Conservation (phyloP, 2,329 filamentous ascomycete genomes). For the Botrytis elliptica region DNA sequence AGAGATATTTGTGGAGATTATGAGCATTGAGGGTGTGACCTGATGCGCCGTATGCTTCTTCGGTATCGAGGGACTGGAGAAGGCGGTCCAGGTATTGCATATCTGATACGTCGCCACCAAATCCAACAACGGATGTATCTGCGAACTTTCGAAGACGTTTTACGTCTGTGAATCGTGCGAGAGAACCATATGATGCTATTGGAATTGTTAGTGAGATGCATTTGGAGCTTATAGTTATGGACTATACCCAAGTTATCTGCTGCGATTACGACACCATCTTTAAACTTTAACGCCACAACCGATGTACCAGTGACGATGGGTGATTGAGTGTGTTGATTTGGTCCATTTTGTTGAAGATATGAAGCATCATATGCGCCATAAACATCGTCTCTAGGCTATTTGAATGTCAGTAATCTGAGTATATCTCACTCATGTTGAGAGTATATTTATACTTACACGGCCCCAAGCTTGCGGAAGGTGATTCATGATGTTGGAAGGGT, state of each 20-base stretch:
- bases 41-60: conserved; percentile 72
- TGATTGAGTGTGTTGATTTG: conserved; percentile 83
- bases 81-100: conserved; percentile 98
- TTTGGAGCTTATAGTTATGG: not conserved
- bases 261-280: conserved; percentile 92
- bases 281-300: conserved; percentile 92
- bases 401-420: conserved; percentile 40
- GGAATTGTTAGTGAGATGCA: conserved; percentile 23
- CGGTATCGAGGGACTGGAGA: conserved; percentile 80
- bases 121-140: conserved; percentile 79
- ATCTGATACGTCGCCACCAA: conserved; percentile 95
- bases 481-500: conserved; percentile 52
- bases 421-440: conserved; percentile 19
- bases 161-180: conserved; percentile 93
- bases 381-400: conserved; percentile 90
- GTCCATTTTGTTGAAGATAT: conserved; percentile 70
- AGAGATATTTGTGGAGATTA: conserved; percentile 94
- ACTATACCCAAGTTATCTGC: conserved; percentile 86
- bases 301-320: conserved; percentile 97
- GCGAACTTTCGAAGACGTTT: conserved; percentile 92
- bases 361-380: conserved; percentile 91
- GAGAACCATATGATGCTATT: conserved; percentile 91
- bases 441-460: conserved; percentile 53
- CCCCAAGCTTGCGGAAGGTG: conserved; percentile 73
- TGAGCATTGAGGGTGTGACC: conserved; percentile 71